Evolutionary conservation across 1,284 basidiomycete species (phyloP).

Genomic region (Ceratobasidium sp.): DNA sequence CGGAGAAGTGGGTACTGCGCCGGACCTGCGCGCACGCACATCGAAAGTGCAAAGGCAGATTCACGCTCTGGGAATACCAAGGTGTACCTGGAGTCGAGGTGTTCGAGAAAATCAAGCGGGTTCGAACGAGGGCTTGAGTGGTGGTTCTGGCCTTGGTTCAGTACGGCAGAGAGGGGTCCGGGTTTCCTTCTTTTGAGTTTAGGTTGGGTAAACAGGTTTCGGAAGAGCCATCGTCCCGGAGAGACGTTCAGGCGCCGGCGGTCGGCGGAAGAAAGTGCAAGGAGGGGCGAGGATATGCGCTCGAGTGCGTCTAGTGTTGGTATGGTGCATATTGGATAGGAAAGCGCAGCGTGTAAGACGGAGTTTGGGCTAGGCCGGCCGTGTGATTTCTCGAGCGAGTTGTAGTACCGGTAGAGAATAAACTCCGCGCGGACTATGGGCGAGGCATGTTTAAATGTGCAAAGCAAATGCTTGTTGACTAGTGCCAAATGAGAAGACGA

Average conservation of each 20-base stretch:
- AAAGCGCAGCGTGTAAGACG: conserved; percentile 29
- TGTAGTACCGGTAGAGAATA: conserved; percentile 4
- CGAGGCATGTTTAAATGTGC: conserved; percentile 38
- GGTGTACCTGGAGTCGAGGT: conserved; percentile 2
- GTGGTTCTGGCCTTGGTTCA: background rate
- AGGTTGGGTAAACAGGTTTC: conserved; percentile 17
- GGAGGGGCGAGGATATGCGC: conserved; percentile 15
- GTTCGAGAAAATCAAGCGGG: conserved; percentile 20
- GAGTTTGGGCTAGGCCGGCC: background rate
- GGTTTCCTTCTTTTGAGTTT: conserved; percentile 33
- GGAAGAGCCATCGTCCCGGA: conserved; percentile 33
- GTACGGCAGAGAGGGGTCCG: conserved; percentile 3
- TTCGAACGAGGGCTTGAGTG: conserved; percentile 3
- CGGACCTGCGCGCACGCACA: conserved; percentile 25
- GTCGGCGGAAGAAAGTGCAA: conserved; percentile 6
- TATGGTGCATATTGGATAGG: conserved; percentile 41
- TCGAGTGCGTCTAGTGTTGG: conserved; percentile 18
- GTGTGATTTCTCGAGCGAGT: background rate
- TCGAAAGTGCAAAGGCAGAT: conserved; percentile 38
- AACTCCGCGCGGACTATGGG: conserved; percentile 29
- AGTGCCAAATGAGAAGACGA: conserved; percentile 17
- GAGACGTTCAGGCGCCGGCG: conserved; percentile 1
- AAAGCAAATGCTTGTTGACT: conserved; percentile 30
- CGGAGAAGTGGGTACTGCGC: conserved; percentile 66
- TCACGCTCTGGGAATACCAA: conserved; percentile 18